Conservation (phyloP, 352 stramenopile genomes). For the Phytopythium vexans region DNA sequence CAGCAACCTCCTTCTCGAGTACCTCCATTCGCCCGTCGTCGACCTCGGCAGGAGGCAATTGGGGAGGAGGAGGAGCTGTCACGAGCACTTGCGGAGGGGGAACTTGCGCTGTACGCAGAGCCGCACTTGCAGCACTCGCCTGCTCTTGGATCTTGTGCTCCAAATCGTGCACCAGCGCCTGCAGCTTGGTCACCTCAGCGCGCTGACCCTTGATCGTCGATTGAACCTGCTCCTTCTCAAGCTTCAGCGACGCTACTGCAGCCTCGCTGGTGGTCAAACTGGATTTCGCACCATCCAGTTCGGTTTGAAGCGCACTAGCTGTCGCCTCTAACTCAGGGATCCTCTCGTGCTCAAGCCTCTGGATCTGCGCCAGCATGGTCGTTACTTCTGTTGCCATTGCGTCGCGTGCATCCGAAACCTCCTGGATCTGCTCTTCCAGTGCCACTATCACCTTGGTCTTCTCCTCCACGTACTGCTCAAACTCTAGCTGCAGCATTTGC, state of each 20-base stretch:
- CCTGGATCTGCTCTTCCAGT: conserved; percentile 21
- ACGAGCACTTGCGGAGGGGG: background rate
- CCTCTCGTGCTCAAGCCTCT: conserved; percentile 3
- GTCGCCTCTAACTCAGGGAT: background rate
- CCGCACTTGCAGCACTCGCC: conserved; percentile 1
- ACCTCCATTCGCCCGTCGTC: conserved; percentile 1
- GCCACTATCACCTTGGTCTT: conserved; percentile 14
- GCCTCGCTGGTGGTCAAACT: background rate
- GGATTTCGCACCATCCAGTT: background rate
- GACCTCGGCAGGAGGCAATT: background rate
- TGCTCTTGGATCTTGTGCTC: conserved; percentile 10
- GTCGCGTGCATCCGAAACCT: conserved; percentile 14
- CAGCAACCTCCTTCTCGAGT: conserved; percentile 20
- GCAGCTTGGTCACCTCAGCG: conserved; percentile 18
- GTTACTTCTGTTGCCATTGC: background rate
- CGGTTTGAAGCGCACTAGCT: background rate
- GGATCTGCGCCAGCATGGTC: background rate
- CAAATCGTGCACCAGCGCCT: conserved; percentile 19
- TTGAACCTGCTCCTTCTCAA: conserved; percentile 16
- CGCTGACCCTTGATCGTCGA: conserved; percentile 18
- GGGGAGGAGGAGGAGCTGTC: background rate
- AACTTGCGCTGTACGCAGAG: too few relatives aligned
- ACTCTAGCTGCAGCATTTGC: conserved; percentile 33
- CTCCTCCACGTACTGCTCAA: conserved; percentile 30
- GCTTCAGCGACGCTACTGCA: conserved; percentile 8